Conservation (phyloP, 495 filamentous ascomycete species). For the Talaromyces stipitatus region DNA sequence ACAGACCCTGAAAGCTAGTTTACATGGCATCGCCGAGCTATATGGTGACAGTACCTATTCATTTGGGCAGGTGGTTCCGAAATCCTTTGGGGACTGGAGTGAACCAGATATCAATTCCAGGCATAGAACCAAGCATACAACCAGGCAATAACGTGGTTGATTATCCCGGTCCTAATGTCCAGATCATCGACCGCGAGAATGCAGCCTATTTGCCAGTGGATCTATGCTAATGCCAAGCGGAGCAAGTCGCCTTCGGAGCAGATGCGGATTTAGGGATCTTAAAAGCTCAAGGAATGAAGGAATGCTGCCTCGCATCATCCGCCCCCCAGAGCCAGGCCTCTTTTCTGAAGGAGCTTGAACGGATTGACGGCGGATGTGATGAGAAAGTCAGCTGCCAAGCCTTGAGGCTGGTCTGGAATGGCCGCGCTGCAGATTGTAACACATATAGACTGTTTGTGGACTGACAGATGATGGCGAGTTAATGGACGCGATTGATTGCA, state of each 20-base stretch:
- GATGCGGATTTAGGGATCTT: slow-evolving; percentile 15
- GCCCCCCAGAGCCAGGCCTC: slow-evolving; percentile 32
- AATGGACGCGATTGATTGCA: slow-evolving; percentile 16
- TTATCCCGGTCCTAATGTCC: neutral
- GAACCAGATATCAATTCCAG: neutral
- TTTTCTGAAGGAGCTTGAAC: slow-evolving; percentile 31
- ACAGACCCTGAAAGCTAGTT: neutral
- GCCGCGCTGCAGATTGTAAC: slow-evolving; percentile 16
- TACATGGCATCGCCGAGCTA: neutral
- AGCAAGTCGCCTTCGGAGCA: slow-evolving; percentile 16
- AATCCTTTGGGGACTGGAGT: neutral
- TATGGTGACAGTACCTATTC: neutral
- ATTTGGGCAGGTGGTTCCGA: neutral
- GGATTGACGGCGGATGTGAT: slow-evolving; percentile 18
- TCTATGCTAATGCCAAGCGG: slow-evolving; percentile 18
- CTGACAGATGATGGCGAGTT: slow-evolving; percentile 19
- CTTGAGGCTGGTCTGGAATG: slow-evolving; percentile 9
- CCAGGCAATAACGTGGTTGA: neutral
- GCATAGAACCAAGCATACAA: neutral
- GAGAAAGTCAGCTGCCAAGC: slow-evolving; percentile 9
- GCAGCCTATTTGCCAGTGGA: slow-evolving; percentile 9
- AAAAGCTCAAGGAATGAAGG: slow-evolving; percentile 15
- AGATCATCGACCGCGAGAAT: neutral
- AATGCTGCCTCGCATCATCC: slow-evolving; percentile 12
- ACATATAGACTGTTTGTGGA: slow-evolving; percentile 17